Base-by-base conservation (phyloP, 768 basidiomycete species). In the Melanogaster broomeanus region DNA sequence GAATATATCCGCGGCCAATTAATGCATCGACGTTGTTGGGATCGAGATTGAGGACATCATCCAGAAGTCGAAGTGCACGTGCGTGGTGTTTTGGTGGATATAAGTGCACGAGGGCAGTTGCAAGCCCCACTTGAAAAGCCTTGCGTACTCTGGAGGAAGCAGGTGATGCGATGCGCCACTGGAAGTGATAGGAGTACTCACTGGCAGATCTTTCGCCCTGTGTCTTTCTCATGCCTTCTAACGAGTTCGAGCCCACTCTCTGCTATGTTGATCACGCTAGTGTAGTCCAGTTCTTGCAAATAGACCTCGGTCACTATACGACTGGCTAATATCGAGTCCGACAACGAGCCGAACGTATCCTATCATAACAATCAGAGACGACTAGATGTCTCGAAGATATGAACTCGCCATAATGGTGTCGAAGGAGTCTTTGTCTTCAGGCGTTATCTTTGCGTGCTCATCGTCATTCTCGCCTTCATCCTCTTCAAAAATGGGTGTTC, bases 31-130 rank as follows among this genome's bases (percentile, higher is more conserved):
- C 70, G 58, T 93, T 87, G 45, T 79, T 61, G 0, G 88, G 82
- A 34, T 86, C 82, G 30, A 77, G 70, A 2, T 72, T 59, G 1
- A 98, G 79, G 15, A 96, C 77, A 4, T 85, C 82, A 28, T 89
- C 82, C 19, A 98, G 75, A 10, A 97, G 77, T 16, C 78, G 72
- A 22, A 87, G 72, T 2, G 97, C 96, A 45, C 87, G 83, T 11
- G 73, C 59, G 64, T 98, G 96, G 59, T 98, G 88, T 60, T 94
- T 94, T 0, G 96, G 96, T 25, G 95, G 85, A 66, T 83, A 91
- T 43, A 89, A 76, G 61, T 97, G 88, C 4, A 93, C 88, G 15
- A 97, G 77, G 5, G 90, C 83, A 0, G 83, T 86, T 2, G 84
- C 87, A 12, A 96, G 77, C 5, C 77, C 75, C 11, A 84, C 77